Evolutionary conservation across 1,139 yeast genomes (phyloP), one percentile per base, ranked within the genome.

Genomic region (Yamadazyma triangularis): DNA sequence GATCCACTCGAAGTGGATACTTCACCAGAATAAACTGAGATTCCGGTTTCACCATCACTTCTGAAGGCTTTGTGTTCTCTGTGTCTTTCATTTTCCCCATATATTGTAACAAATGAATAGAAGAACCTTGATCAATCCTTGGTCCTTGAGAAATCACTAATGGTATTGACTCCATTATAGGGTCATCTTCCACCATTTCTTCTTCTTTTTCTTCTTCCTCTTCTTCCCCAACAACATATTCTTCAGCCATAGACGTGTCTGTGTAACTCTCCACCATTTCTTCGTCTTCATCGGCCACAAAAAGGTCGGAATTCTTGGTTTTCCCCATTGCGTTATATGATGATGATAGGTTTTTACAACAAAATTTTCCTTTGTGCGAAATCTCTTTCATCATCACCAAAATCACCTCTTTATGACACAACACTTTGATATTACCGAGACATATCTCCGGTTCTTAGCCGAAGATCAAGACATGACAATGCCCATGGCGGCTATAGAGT

Each of bases 401-500:
- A n/a, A n/a, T n/a, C n/a, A n/a, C n/a, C n/a, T n/a, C n/a, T n/a
- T n/a, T n/a, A n/a, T n/a, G n/a, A n/a, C n/a, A n/a, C n/a, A n/a
- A n/a, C n/a, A n/a, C n/a, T 87, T 89, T 50, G 94, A 88, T 54
- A 87, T 91, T 44, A 87, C 82, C 30, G 69, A 76, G 44, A 77
- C 91, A 1, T 91, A 91, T 53, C 70, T 85, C 40, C 73, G 75
- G 54, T 88, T 86, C 55, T 67, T 91, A 37, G 77, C 73, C 42
- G 95, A 88, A 35, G 96, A 91, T 58, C 71, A 84, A 15, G 97
- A 91, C 33, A 85, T 93, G 80, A 89, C 98, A 9, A 93, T 89
- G 97, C 99, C 99, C 4, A 86, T 93, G 25, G 99, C 98, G 31
- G 98, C 98, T 30, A 93, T 93, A 50, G 97, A 91, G 58, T 79